Conservation (phyloP, 768 basidiomycete genomes). For the Lentinula boryana region DNA sequence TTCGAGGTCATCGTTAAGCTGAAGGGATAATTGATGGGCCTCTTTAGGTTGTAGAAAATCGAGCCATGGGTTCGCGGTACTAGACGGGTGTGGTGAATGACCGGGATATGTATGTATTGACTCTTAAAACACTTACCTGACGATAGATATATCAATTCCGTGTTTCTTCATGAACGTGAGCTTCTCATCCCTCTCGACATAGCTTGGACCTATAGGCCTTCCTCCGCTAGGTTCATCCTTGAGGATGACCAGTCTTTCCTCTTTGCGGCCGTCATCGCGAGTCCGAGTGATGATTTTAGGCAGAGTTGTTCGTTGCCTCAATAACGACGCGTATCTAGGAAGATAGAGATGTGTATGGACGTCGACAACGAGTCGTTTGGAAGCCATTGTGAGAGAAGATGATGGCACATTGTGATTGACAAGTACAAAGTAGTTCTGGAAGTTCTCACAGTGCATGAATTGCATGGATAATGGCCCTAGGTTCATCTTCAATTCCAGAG, state of each 20-base stretch:
- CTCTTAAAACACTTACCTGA: conserved; percentile 48
- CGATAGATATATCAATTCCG: conserved; percentile 72
- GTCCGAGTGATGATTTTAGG: conserved; percentile 58
- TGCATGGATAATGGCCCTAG: conserved; percentile 16
- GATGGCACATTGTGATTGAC: neutral
- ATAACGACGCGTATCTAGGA: conserved; percentile 66
- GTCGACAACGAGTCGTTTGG: conserved; percentile 48
- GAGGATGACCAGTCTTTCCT: conserved; percentile 72
- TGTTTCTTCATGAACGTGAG: conserved; percentile 82
- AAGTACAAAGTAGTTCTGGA: conserved; percentile 9
- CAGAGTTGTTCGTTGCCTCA: conserved; percentile 56
- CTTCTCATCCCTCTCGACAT: conserved; percentile 77
- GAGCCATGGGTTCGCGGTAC: conserved; percentile 88
- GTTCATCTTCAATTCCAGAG: neutral
- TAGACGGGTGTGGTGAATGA: conserved; percentile 19
- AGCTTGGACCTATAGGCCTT: conserved; percentile 77
- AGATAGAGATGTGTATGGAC: conserved; percentile 86
- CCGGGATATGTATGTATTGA: neutral
- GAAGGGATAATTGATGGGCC: conserved; percentile 57
- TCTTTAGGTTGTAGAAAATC: conserved; percentile 73
- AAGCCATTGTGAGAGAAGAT: conserved; percentile 1
- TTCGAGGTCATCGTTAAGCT: conserved; percentile 75
- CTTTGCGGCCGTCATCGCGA: conserved; percentile 35
- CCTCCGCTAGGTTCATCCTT: conserved; percentile 78
- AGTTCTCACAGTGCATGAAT: conserved; percentile 13